phyloP scores from a whole-genome alignment of 768 basidiomycete genomes.

The Lentinus brumalis region DNA sequence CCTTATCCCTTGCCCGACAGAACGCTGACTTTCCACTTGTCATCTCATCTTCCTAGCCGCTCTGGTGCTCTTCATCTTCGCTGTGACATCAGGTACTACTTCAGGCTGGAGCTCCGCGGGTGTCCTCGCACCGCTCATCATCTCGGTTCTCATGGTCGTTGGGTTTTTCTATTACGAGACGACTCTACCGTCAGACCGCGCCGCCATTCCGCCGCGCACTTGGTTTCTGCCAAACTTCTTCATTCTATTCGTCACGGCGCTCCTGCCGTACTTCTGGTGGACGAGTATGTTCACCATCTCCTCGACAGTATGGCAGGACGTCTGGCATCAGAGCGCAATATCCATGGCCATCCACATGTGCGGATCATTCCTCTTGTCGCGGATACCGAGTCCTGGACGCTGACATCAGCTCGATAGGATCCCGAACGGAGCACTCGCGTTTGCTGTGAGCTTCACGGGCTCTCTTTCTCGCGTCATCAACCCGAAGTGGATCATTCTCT shows the following conservation, averaged over 20 bases:
- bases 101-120: constrained; percentile 42
- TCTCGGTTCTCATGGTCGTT: constrained; percentile 39
- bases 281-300: constrained; percentile 36
- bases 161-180: constrained; percentile 47
- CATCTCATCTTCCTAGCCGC: constrained; percentile 20
- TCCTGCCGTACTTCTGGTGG: constrained; percentile 45
- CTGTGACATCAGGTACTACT: constrained; percentile 42
- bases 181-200: constrained; percentile 35
- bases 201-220: constrained; percentile 38
- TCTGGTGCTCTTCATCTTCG: constrained; percentile 38
- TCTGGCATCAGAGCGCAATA: constrained; percentile 38
- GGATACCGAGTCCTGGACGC: neutral
- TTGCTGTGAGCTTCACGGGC: constrained; percentile 42
- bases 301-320: constrained; percentile 39
- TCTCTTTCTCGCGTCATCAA: constrained; percentile 36
- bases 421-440: constrained; percentile 43
- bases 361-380: constrained; percentile 6
- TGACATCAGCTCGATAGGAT: constrained; percentile 24
- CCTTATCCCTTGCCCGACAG: too few species aligned
- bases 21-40: neutral
- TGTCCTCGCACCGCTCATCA: constrained; percentile 46
- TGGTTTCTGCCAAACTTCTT: constrained; percentile 44
- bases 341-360: constrained; percentile 41
- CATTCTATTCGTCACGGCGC: constrained; percentile 37
- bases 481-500: constrained; percentile 49